phyloP scores from a whole-genome alignment of 176 grass and related monocot species.

The Avena insularis region DNA sequence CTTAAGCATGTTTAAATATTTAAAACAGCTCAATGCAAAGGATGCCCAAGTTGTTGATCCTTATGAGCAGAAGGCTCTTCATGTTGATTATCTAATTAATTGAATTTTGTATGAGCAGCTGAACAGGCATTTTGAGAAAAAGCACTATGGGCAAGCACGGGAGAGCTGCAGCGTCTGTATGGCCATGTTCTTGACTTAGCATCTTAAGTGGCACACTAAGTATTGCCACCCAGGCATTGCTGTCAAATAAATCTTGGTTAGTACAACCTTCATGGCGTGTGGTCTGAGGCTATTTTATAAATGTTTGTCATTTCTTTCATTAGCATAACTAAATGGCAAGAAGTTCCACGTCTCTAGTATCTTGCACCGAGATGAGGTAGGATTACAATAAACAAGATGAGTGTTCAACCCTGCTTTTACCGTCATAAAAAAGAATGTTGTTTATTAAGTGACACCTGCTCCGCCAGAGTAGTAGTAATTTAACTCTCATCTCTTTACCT shows the following conservation, averaged over 20 bases:
- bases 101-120: not conserved
- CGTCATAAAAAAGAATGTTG: too few relatives aligned
- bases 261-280: too few relatives aligned
- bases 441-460: too few relatives aligned
- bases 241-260: not conserved
- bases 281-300: not conserved
- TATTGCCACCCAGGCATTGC: not conserved
- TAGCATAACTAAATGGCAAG: not conserved
- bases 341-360: too few relatives aligned
- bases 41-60: not conserved
- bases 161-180: not conserved
- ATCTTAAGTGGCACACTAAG: not conserved
- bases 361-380: too few relatives aligned
- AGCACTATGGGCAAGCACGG: not conserved
- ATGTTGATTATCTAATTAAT: not conserved
- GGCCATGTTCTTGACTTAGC: not conserved
- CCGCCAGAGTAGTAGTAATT: too few relatives aligned
- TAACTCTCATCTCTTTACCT: too few relatives aligned
- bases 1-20: not conserved
- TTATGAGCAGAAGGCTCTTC: not conserved
- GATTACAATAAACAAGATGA: too few relatives aligned
- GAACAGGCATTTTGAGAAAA: not conserved
- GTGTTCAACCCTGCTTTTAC: too few relatives aligned
- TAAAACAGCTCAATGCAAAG: not conserved
- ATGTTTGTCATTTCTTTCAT: not conserved